Conservation (phyloP, 176 grass and related monocot genomes). For the Alloteropsis semialata region DNA sequence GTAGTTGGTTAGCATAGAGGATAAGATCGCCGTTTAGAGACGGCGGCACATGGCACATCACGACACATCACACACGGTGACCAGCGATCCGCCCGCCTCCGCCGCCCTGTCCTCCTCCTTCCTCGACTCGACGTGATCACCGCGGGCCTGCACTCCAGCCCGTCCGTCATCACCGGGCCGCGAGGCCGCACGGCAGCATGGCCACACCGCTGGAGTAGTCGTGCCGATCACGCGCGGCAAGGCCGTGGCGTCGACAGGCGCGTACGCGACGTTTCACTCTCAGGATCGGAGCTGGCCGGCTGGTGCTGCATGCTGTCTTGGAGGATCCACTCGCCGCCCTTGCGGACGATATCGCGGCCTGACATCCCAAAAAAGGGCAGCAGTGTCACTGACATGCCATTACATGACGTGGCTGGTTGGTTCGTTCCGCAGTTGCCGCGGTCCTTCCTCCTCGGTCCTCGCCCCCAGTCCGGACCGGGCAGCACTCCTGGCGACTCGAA, state of each 20-base stretch:
- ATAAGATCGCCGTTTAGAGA: too few relatives aligned
- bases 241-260: conserved; percentile 44
- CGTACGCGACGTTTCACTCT: conserved; percentile 54
- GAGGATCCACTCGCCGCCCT: conserved; percentile 45
- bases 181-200: conserved; percentile 70
- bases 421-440: conserved; percentile 50
- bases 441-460: conserved; percentile 70
- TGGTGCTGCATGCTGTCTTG: conserved; percentile 74
- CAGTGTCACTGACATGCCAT: background rate
- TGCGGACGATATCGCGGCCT: conserved; percentile 31
- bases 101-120: background rate
- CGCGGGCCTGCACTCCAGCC: conserved; percentile 37
- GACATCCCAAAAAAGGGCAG: background rate
- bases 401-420: too few relatives aligned
- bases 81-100: conserved; percentile 46
- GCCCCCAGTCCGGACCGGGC: conserved; percentile 11
- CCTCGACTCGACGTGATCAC: conserved; percentile 66
- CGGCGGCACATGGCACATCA: too few relatives aligned
- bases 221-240: conserved; percentile 47
- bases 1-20: too few relatives aligned
- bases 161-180: conserved; percentile 63
- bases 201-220: conserved; percentile 59
- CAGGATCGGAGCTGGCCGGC: too few relatives aligned
- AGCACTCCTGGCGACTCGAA: conserved; percentile 58
- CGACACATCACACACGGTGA: too few relatives aligned